Evolutionary conservation across 75 land plant genomes (phyloP).

Genomic region (Selaginella tamariscina): DNA sequence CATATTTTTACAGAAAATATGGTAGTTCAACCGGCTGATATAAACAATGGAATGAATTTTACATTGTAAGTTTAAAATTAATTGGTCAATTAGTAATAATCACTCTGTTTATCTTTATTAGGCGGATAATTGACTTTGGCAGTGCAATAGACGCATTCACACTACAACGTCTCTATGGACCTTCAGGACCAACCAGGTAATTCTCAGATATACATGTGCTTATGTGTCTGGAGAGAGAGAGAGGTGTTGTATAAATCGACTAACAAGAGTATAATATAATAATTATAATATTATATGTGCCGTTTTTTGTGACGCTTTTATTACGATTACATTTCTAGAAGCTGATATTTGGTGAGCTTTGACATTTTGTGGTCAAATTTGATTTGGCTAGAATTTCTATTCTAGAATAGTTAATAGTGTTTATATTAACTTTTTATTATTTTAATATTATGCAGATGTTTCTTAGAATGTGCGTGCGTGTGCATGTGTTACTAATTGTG

Average conservation of each 20-base stretch:
- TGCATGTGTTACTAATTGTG: background rate
- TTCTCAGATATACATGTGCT: background rate
- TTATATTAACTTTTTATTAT: conserved; percentile 1
- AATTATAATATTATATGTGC: background rate
- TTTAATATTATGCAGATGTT: background rate
- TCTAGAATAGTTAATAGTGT: background rate
- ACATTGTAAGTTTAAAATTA: conserved; percentile 12
- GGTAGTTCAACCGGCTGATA: conserved; percentile 15
- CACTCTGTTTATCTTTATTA: conserved; percentile 15
- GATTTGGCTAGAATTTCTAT: no score
- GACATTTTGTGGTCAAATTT: no score
- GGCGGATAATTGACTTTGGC: conserved; percentile 95
- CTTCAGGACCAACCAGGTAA: conserved; percentile 74
- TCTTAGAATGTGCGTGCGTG: background rate
- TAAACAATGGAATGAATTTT: conserved; percentile 13
- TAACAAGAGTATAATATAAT: no score
- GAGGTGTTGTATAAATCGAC: no score
- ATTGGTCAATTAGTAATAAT: no score
- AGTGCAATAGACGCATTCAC: conserved; percentile 88
- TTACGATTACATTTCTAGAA: background rate
- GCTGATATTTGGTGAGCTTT: no score
- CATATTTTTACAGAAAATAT: conserved; percentile 14
- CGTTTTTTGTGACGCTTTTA: background rate
- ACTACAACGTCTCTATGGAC: conserved; percentile 66
- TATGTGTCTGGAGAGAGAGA: no score